Evolutionary conservation across 2,329 filamentous ascomycete species (phyloP).

Genomic region (Fusarium sp.): DNA sequence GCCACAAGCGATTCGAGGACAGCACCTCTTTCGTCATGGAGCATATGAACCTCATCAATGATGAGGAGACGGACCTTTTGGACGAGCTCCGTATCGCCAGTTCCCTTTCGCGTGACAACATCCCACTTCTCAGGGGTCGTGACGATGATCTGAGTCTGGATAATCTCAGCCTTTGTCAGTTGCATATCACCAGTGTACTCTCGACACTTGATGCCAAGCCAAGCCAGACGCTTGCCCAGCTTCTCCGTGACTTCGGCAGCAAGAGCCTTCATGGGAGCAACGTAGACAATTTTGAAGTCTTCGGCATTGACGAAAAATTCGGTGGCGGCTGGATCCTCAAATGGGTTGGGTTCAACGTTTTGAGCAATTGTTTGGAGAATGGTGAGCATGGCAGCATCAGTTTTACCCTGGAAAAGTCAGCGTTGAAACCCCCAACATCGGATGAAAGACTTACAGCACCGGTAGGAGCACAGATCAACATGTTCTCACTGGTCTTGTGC

Average conservation of each 20-base stretch:
- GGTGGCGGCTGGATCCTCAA: slow-evolving; percentile 75
- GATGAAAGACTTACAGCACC: slow-evolving; percentile 73
- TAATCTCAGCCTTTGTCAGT: slow-evolving; percentile 93
- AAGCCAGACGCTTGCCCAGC: slow-evolving; percentile 88
- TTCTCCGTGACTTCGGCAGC: slow-evolving; percentile 97
- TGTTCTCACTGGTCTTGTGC: slow-evolving; percentile 96
- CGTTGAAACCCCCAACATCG: background rate
- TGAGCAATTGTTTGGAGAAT: slow-evolving; percentile 91
- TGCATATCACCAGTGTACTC: slow-evolving; percentile 99
- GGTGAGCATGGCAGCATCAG: slow-evolving; percentile 96
- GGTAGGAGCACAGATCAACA: slow-evolving; percentile 97
- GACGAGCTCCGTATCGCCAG: slow-evolving; percentile 95
- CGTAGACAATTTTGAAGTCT: slow-evolving; percentile 98
- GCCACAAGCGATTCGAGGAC: slow-evolving; percentile 97
- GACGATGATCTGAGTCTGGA: slow-evolving; percentile 97
- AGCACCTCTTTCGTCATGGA: slow-evolving; percentile 96
- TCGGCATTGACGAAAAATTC: slow-evolving; percentile 87
- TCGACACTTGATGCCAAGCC: slow-evolving; percentile 91
- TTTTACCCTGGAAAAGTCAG: slow-evolving; percentile 76
- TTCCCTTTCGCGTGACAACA: slow-evolving; percentile 96
- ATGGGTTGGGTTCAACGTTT: slow-evolving; percentile 82
- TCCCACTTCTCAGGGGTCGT: slow-evolving; percentile 99
- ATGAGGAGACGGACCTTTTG: slow-evolving; percentile 97
- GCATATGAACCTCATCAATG: slow-evolving; percentile 99
- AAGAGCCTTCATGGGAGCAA: slow-evolving; percentile 98